These are phyloP conservation scores for Hamamelis virginiana DNA, from an alignment of 164 flowering plant genomes.

Conservation along the genomic window DNA sequence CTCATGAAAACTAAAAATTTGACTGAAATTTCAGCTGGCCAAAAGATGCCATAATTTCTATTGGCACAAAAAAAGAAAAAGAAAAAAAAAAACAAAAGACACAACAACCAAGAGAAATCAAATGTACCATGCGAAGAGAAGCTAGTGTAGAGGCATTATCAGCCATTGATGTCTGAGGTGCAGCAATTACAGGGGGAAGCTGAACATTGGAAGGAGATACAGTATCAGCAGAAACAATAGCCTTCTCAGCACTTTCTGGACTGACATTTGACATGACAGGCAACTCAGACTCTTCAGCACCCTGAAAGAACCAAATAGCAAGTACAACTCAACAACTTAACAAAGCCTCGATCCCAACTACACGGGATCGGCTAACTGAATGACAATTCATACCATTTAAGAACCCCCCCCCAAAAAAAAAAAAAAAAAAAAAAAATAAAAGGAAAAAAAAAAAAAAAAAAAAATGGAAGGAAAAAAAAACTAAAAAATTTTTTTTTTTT, in stretches of 20 bases:
- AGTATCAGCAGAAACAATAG: slow-evolving; percentile 34
- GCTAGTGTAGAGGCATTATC: slow-evolving; percentile 67
- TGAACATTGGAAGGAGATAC: slow-evolving; percentile 50
- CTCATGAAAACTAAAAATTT: not conserved
- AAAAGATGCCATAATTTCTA: no score
- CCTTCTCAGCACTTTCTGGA: slow-evolving; percentile 48
- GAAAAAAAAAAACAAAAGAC: slow-evolving; percentile 4
- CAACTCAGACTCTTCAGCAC: slow-evolving; percentile 60
- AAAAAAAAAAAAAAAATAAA: no score
- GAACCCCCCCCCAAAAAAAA: no score
- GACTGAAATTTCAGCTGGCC: not conserved
- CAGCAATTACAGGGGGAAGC: slow-evolving; percentile 30
- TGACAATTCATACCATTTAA: no score
- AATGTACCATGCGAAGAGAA: slow-evolving; percentile 76
- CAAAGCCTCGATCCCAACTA: no score
- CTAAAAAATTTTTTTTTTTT: no score
- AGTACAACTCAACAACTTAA: no score
- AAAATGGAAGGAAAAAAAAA: no score
- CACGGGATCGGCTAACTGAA: no score
- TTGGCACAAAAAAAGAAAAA: not conserved
- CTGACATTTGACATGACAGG: slow-evolving; percentile 36
- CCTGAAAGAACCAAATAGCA: slow-evolving; percentile 35
- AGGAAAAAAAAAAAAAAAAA: no score
- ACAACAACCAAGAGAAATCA: not conserved
- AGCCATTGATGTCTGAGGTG: slow-evolving; percentile 37